Conservation (phyloP, 139 green algal species). For the Axilococcus clingmanii region DNA sequence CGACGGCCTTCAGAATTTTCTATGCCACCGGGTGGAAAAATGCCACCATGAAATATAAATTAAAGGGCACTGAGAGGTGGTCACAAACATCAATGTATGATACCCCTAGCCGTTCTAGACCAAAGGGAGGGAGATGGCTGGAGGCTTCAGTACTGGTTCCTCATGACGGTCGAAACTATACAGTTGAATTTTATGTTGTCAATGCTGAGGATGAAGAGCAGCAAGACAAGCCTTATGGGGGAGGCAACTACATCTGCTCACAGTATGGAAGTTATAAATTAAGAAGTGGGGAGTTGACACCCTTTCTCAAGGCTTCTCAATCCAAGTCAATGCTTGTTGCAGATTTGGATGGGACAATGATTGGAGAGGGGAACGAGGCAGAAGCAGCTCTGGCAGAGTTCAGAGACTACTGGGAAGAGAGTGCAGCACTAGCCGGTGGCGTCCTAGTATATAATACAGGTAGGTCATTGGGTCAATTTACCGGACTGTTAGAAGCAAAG, state of each 20-base stretch:
- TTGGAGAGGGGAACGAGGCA: slow-evolving; percentile 40
- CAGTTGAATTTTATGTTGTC: slow-evolving; percentile 37
- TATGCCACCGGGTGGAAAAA: slow-evolving; percentile 48
- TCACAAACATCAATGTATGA: too few species aligned
- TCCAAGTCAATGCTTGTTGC: slow-evolving; percentile 56
- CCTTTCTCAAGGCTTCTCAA: slow-evolving; percentile 38
- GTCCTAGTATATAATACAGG: slow-evolving; percentile 82
- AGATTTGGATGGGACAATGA: slow-evolving; percentile 85
- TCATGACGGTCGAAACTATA: background rate
- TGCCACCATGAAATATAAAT: slow-evolving; percentile 24
- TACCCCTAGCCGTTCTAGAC: background rate
- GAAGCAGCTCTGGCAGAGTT: slow-evolving; percentile 43
- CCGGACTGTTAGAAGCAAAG: slow-evolving; percentile 56
- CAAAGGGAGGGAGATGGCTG: background rate
- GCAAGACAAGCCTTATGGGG: slow-evolving; percentile 21
- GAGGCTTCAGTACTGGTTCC: background rate
- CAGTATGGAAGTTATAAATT: slow-evolving; percentile 52
- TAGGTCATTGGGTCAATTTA: slow-evolving; percentile 66
- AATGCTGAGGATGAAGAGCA: slow-evolving; percentile 10
- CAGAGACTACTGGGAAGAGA: slow-evolving; percentile 67
- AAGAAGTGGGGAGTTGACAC: slow-evolving; percentile 31
- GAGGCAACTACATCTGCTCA: slow-evolving; percentile 29
- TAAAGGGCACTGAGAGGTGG: slow-evolving; percentile 4
- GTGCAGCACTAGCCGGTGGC: slow-evolving; percentile 41
- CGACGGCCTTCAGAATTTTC: slow-evolving; percentile 38